Percentiles rank a stretch among this genome's conserved stretches.
These are phyloP conservation scores for Neurospora intermedia DNA, from an alignment of 495 filamentous ascomycete species.

Conservation along the genomic window DNA sequence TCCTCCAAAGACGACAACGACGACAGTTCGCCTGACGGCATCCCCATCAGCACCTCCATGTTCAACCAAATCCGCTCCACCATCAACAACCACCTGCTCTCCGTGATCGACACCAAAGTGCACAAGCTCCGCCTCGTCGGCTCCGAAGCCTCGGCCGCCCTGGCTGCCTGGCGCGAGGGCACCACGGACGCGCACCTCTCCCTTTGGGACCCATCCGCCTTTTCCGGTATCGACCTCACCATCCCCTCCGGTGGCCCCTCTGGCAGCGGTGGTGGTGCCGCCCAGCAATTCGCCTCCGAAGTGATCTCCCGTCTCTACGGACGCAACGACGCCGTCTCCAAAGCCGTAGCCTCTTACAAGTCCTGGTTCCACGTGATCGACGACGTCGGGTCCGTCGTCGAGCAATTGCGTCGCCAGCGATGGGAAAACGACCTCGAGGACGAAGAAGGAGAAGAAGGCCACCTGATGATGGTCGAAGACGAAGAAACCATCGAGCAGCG, in stretches of 20 bases:
- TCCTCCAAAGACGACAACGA: constrained; percentile 13
- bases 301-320: constrained; percentile 46
- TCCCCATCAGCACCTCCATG: constrained; percentile 32
- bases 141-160: constrained; percentile 39
- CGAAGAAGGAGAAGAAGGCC: constrained; percentile 25
- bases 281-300: constrained; percentile 32
- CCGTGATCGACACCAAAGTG: constrained; percentile 49
- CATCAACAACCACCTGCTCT: constrained; percentile 53
- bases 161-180: constrained; percentile 43
- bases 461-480: neutral
- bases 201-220: constrained; percentile 51
- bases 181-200: constrained; percentile 36
- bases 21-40: neutral
- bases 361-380: constrained; percentile 57
- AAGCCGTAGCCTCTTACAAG: constrained; percentile 48
- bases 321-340: constrained; percentile 51
- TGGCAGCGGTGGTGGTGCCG: constrained; percentile 24
- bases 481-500: constrained; percentile 59
- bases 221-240: constrained; percentile 30
- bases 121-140: constrained; percentile 48
- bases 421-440: constrained; percentile 79
- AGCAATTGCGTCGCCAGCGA: constrained; percentile 51
- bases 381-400: constrained; percentile 48
- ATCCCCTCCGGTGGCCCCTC: neutral
- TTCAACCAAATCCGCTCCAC: constrained; percentile 56